Conservation (phyloP, 2,329 filamentous ascomycete species). For the Hypoxylon sp. region DNA sequence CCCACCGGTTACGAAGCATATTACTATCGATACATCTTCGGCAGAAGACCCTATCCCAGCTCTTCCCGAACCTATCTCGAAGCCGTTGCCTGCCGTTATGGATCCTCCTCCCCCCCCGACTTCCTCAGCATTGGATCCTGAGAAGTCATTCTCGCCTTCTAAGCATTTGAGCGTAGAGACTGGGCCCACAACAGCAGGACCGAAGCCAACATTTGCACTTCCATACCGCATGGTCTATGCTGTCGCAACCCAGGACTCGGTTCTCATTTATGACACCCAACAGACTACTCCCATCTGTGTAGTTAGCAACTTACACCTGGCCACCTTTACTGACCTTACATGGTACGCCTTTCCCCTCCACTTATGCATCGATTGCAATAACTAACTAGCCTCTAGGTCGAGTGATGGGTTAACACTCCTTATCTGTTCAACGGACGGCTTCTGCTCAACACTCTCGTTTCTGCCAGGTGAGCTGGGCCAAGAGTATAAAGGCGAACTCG, state of each 20-base stretch:
- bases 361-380: background rate
- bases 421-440: constrained; percentile 98
- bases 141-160: constrained; percentile 68
- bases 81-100: constrained; percentile 76
- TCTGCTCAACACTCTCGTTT: constrained; percentile 94
- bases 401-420: constrained; percentile 83
- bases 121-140: constrained; percentile 61
- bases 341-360: constrained; percentile 74
- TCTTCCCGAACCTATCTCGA: constrained; percentile 85
- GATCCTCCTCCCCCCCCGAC: constrained; percentile 82
- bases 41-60: constrained; percentile 86
- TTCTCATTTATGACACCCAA: constrained; percentile 96
- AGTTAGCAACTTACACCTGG: constrained; percentile 97
- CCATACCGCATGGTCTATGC: constrained; percentile 97
- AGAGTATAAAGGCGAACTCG: constrained; percentile 78
- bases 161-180: constrained; percentile 65
- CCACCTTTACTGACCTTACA: constrained; percentile 95
- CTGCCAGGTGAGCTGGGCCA: constrained; percentile 86
- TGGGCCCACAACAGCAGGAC: constrained; percentile 67
- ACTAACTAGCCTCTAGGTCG: constrained; percentile 69
- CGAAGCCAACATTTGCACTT: constrained; percentile 82
- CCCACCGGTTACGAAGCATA: constrained; percentile 81
- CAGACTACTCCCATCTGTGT: constrained; percentile 94
- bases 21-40: constrained; percentile 94
- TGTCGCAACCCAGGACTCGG: constrained; percentile 95